Percentiles rank a stretch among this genome's conserved stretches.
Evolutionary conservation across 495 filamentous ascomycete genomes (phyloP).

Genomic region (Aspergillus saccharolyticus): DNA sequence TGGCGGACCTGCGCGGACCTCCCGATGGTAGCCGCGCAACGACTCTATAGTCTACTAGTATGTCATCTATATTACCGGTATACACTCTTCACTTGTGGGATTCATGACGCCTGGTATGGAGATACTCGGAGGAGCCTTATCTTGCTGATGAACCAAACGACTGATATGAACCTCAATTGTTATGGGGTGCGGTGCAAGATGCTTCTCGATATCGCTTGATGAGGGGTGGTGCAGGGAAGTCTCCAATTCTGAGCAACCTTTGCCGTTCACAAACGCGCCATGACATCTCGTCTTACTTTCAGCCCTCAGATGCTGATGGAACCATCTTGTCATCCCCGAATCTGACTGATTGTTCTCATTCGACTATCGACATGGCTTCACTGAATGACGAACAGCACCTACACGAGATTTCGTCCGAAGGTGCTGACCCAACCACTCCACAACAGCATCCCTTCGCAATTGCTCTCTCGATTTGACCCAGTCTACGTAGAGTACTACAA

Average conservation of each 20-base stretch:
- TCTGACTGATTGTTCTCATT: background rate
- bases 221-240: conserved; percentile 1
- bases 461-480: conserved; percentile 31
- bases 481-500: conserved; percentile 35
- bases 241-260: background rate
- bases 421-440: conserved; percentile 29
- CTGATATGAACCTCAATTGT: background rate
- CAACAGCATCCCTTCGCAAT: conserved; percentile 33
- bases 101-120: background rate
- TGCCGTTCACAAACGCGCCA: background rate
- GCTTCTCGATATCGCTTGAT: background rate
- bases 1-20: background rate
- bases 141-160: background rate
- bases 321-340: background rate
- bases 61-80: background rate
- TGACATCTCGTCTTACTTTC: background rate
- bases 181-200: no score
- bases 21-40: background rate
- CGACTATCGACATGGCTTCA: conserved; percentile 9
- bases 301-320: background rate
- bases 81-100: background rate
- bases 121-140: background rate
- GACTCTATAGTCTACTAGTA: no score
- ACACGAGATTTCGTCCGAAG: conserved; percentile 21
- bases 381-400: conserved; percentile 14